These are phyloP conservation scores for Coelastrella sp. DNA, from an alignment of 139 green algal species.

Conservation along the genomic window DNA sequence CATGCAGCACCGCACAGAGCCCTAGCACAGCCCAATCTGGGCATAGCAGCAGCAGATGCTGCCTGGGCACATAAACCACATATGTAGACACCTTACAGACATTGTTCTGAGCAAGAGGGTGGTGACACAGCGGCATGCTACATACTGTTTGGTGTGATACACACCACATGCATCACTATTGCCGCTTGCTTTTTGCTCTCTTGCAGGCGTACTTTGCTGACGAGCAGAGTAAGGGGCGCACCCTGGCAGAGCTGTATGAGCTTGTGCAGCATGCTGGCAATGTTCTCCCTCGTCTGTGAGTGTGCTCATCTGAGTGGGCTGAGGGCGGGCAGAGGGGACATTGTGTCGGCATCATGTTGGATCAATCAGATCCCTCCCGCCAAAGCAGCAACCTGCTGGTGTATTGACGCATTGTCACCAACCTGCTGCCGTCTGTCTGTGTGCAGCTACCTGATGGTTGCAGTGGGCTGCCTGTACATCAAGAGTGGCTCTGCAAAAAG, in stretches of 20 bases:
- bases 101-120: no score
- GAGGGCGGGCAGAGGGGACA: no score
- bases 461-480: slow-evolving; percentile 92
- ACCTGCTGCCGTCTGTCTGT: not conserved
- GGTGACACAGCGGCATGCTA: not conserved
- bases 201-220: slow-evolving; percentile 86
- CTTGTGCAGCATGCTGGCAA: slow-evolving; percentile 97
- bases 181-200: not conserved
- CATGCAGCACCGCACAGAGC: slow-evolving; percentile 25
- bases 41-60: slow-evolving; percentile 53
- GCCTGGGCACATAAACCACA: slow-evolving; percentile 44
- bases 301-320: not conserved
- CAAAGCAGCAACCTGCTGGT: not conserved
- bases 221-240: slow-evolving; percentile 76
- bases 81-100: no score
- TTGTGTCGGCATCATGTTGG: no score
- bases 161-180: not conserved
- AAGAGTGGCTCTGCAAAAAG: slow-evolving; percentile 75
- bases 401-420: not conserved
- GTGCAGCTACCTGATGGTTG: slow-evolving; percentile 92
- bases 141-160: no score
- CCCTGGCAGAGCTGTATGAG: slow-evolving; percentile 91
- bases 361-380: not conserved
- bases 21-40: slow-evolving; percentile 32
- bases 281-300: slow-evolving; percentile 93